Evolutionary conservation across 768 basidiomycete genomes (phyloP).

Genomic region (Auricularia auricula-judae): DNA sequence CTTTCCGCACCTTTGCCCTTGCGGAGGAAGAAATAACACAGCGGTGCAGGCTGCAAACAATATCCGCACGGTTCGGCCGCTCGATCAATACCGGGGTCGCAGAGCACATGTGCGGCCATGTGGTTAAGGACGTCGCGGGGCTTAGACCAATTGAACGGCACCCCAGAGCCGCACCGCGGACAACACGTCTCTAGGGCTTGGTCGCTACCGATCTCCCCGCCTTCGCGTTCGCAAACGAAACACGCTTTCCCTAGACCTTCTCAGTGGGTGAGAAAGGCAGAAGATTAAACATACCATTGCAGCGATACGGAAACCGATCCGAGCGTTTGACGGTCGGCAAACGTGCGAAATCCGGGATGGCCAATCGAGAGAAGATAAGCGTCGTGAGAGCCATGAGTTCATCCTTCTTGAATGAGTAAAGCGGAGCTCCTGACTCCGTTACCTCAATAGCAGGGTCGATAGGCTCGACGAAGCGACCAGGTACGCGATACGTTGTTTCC

Average conservation of each 20-base stretch:
- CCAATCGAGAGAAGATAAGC: not conserved
- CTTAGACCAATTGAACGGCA: not conserved
- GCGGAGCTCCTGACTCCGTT: not conserved
- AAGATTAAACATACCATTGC: not conserved
- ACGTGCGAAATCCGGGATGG: not conserved
- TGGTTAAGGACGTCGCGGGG: not conserved
- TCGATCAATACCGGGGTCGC: not conserved
- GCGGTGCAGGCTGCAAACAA: not conserved
- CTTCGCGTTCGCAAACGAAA: not conserved
- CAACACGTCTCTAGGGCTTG: not conserved
- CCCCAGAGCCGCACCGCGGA: not conserved
- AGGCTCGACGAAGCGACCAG: not conserved
- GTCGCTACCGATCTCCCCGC: no score
- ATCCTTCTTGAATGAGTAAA: not conserved
- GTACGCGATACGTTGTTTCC: not conserved
- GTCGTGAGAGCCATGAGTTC: not conserved
- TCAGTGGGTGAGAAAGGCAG: no score
- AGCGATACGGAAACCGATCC: not conserved
- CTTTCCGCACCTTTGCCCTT: not conserved
- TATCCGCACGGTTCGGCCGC: not conserved
- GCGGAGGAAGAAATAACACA: not conserved
- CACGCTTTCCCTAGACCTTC: not conserved
- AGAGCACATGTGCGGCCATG: not conserved
- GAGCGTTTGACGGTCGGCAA: not conserved
- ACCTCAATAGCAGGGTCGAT: not conserved